Conservation (phyloP, 345 rosid species). For the Arabis hirsuta region DNA sequence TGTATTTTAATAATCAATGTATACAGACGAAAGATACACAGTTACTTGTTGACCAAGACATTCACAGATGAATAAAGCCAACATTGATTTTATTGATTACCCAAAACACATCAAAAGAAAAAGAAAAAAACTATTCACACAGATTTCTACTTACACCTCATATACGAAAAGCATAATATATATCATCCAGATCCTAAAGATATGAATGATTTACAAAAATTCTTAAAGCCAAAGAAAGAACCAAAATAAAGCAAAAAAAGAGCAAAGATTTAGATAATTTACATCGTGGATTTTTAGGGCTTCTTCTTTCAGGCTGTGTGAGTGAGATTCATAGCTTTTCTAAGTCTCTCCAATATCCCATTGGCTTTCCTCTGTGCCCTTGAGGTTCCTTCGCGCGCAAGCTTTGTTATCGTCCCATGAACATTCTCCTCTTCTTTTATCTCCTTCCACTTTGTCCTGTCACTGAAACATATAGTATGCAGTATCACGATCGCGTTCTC, state of each 20-base stretch:
- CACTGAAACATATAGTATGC: constrained; percentile 66
- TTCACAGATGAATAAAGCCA: constrained; percentile 15
- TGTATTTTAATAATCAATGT: constrained; percentile 5
- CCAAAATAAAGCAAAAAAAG: background rate
- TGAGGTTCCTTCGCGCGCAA: constrained; percentile 78
- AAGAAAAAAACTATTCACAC: constrained; percentile 31
- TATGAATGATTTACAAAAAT: constrained; percentile 42
- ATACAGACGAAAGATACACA: constrained; percentile 25
- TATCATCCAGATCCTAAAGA: constrained; percentile 38
- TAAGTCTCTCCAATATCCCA: constrained; percentile 77
- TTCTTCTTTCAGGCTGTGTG: constrained; percentile 70
- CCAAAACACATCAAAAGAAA: constrained; percentile 16
- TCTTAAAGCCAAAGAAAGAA: constrained; percentile 23
- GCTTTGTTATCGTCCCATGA: constrained; percentile 72
- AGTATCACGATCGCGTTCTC: constrained; percentile 86
- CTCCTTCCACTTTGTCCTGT: constrained; percentile 78
- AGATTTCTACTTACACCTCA: constrained; percentile 31
- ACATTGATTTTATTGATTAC: constrained; percentile 31
- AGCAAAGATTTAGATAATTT: constrained; percentile 24
- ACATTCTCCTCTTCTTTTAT: constrained; percentile 77
- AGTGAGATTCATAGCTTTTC: constrained; percentile 67
- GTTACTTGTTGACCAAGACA: constrained; percentile 39
- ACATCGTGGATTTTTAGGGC: constrained; percentile 26
- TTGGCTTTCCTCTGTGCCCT: constrained; percentile 95
- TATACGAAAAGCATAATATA: constrained; percentile 24